These are phyloP conservation scores for Stephania yunnanensis DNA, from an alignment of 164 flowering plant species.

Conservation along the genomic window DNA sequence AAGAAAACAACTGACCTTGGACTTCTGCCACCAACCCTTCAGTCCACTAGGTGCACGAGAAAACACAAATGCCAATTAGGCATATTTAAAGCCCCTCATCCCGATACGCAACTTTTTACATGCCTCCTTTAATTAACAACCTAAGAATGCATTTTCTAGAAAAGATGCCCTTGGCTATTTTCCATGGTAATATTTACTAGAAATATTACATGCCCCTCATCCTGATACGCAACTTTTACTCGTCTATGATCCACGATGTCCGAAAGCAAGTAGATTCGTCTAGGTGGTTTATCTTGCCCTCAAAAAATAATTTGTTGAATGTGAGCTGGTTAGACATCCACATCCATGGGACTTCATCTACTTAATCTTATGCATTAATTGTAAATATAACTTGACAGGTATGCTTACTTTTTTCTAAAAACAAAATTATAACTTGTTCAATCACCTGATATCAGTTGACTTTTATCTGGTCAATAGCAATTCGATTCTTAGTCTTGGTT, in stretches of 20 bases:
- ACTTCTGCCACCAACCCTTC: not conserved
- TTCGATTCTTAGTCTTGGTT: not conserved
- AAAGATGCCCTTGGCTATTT: not conserved
- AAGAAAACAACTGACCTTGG: slow-evolving; percentile 3
- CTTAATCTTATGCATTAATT: not conserved
- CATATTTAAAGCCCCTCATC: not conserved
- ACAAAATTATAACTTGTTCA: not conserved
- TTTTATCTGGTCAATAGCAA: not conserved
- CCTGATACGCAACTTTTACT: too few relatives aligned
- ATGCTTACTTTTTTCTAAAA: not conserved
- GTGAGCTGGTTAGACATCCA: not conserved
- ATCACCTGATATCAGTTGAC: not conserved
- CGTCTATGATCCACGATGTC: not conserved
- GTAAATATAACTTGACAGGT: not conserved
- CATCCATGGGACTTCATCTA: not conserved
- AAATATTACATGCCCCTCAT: not conserved
- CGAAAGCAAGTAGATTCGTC: not conserved
- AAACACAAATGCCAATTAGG: not conserved
- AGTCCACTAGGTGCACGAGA: not conserved
- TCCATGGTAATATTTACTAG: not conserved
- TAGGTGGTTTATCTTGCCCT: not conserved
- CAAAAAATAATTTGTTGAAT: not conserved
- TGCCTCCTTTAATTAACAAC: not conserved
- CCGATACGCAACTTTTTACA: not conserved
- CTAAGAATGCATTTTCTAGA: not conserved